A percentile compares a stretch with the other conserved stretches of the same genome.
These are phyloP conservation scores for Graphiopsis chlorocephala DNA, from an alignment of 2,329 filamentous ascomycete species.

Conservation along the genomic window DNA sequence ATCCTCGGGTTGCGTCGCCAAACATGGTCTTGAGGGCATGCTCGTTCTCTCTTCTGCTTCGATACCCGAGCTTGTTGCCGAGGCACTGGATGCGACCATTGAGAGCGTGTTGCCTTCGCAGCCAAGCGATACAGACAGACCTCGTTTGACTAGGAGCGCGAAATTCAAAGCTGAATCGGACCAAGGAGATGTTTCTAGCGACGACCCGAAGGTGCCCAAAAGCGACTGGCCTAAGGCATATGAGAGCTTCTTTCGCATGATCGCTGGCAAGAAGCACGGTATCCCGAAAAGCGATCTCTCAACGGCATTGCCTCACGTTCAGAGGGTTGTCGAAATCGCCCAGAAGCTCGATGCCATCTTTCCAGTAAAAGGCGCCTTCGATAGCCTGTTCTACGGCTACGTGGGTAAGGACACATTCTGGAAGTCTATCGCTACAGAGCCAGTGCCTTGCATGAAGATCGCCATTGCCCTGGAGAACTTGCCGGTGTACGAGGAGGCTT, in stretches of 20 bases:
- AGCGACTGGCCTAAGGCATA: slow-evolving; percentile 22
- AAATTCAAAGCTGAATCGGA: background rate
- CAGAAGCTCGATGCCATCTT: slow-evolving; percentile 17
- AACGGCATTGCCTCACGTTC: slow-evolving; percentile 27
- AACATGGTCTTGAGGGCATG: background rate
- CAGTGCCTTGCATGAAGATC: slow-evolving; percentile 35
- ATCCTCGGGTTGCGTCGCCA: background rate
- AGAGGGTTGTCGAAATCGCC: slow-evolving; percentile 31
- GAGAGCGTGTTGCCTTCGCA: background rate
- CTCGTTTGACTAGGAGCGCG: background rate
- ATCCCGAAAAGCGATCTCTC: slow-evolving; percentile 18
- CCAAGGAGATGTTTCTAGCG: background rate
- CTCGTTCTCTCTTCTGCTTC: background rate
- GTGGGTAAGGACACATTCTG: slow-evolving; percentile 25
- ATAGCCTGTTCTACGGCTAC: background rate
- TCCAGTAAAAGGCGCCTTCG: background rate
- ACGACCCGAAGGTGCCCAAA: too few species aligned
- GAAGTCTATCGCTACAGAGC: slow-evolving; percentile 33
- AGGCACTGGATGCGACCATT: background rate
- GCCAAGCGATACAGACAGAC: background rate
- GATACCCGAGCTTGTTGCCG: background rate
- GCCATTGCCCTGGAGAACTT: slow-evolving; percentile 28
- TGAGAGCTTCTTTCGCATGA: slow-evolving; percentile 27
- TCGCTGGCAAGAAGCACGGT: slow-evolving; percentile 19
- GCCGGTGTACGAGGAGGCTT: slow-evolving; percentile 36